These are phyloP conservation scores for Herpetomonas tarakana DNA, from an alignment of 208 protist species.

Conservation along the genomic window DNA sequence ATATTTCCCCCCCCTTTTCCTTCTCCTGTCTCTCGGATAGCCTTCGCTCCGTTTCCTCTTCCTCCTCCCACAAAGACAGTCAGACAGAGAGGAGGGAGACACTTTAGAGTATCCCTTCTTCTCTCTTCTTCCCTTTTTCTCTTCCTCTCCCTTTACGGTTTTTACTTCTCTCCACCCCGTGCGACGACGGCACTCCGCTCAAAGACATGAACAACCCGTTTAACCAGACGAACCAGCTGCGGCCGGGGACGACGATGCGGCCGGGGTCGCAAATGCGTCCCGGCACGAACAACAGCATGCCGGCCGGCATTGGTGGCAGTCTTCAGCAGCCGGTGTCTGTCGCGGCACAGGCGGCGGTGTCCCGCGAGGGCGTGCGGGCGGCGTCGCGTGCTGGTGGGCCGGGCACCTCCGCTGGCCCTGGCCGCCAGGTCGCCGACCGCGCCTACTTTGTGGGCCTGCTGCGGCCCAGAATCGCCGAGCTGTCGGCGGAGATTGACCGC, in stretches of 20 bases:
- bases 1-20: too few relatives aligned
- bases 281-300: slow-evolving; percentile 57
- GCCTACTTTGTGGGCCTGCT: slow-evolving; percentile 91
- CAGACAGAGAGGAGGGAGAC: too few relatives aligned
- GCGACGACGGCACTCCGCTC: not conserved
- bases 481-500: slow-evolving; percentile 83
- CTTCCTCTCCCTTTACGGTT: not conserved
- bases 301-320: slow-evolving; percentile 75
- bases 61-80: too few relatives aligned
- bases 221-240: slow-evolving; percentile 18
- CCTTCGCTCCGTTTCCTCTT: too few relatives aligned
- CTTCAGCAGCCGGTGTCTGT: slow-evolving; percentile 79
- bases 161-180: too few relatives aligned
- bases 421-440: slow-evolving; percentile 85
- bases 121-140: slow-evolving; percentile 9
- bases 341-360: slow-evolving; percentile 55
- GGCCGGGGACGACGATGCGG: slow-evolving; percentile 73
- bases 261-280: slow-evolving; percentile 66
- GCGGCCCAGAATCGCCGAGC: slow-evolving; percentile 82
- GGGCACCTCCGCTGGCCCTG: slow-evolving; percentile 66
- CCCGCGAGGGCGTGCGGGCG: slow-evolving; percentile 82
- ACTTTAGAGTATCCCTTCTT: too few relatives aligned
- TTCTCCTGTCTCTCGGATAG: too few relatives aligned
- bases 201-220: not conserved
- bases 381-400: slow-evolving; percentile 57